Base-by-base conservation (phyloP, 2,329 filamentous ascomycete genomes). In the Talaromyces verruculosus region DNA sequence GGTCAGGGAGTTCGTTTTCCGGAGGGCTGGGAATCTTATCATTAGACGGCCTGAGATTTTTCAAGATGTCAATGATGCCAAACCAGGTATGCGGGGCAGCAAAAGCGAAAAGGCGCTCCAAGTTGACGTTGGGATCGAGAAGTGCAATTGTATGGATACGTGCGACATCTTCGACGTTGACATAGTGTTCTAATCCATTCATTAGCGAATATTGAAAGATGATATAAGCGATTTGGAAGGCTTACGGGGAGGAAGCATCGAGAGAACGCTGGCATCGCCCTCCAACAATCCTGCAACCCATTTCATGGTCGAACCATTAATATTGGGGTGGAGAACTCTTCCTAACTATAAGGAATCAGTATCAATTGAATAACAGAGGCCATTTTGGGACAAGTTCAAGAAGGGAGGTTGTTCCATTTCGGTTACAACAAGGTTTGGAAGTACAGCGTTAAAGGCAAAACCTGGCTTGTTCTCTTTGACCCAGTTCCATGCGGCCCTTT, bases 71-170 rank as follows among this genome's bases (percentile, higher is more conserved):
- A 15, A 84, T 68, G 2, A 77, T 69, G 1, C 79, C 71, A 53
- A 84, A 83, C 72, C 78, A 83, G 60, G 77, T 84, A 67, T 78
- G 84, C 0, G 78, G 79, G 2, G 77, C 74, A 0, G 81, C 83
- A 60, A 83, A 86, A 0, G 75, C 85, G 70, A 87, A 84, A n/a
- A 88, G 72, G 1, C 86, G 80, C 71, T 86, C 80, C 0, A 78
- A 77, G 0, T 73, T 67, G 0, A 86, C 77, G 1, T 79, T 76
- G 0, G 78, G 74, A 33, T 84, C 75, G 0, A 84, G 75, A 15
- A 83, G 73, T 0, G 82, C 85, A 1, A 82, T 82, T 10, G 87
- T 77, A 49, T 88, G 85, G 0, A 88, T 71, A 0, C 80, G 74
- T 0, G 82, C 84, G 4, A 71, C 70, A 61, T 87, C 84, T 5